A percentile compares a stretch with the other conserved stretches of the same genome.
Conservation (phyloP, 495 filamentous ascomycete species). For the Neurospora sp. region DNA sequence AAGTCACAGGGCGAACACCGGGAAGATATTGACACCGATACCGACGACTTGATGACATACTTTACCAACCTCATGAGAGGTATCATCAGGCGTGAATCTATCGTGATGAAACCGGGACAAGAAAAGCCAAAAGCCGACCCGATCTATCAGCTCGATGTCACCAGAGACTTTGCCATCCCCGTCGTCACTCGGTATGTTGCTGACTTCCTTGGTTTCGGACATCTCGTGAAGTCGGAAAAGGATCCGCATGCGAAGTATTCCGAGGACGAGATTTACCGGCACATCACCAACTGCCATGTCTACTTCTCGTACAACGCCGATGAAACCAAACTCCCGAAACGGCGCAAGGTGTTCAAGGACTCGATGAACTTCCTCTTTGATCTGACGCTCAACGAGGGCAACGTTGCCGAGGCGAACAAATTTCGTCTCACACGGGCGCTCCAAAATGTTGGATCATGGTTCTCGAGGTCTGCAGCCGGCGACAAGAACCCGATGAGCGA, state of each 20-base stretch:
- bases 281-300: conserved; percentile 14
- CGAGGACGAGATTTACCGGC: conserved; percentile 14
- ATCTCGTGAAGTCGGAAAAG: background rate
- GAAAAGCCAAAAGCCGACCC: background rate
- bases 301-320: conserved; percentile 13
- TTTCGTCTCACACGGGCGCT: background rate
- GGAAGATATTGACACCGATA: background rate
- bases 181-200: conserved; percentile 9
- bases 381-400: conserved; percentile 4
- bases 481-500: conserved; percentile 3
- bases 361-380: conserved; percentile 3
- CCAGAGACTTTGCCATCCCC: conserved; percentile 12
- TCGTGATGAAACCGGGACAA: conserved; percentile 3
- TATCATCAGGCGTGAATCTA: conserved; percentile 7
- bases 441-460: background rate
- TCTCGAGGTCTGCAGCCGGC: background rate
- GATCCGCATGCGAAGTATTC: conserved; percentile 1
- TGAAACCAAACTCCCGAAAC: conserved; percentile 8
- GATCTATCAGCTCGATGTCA: conserved; percentile 10
- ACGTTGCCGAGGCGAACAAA: background rate
- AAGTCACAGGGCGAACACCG: background rate
- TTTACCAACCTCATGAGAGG: background rate
- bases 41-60: conserved; percentile 1
- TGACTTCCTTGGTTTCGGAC: conserved; percentile 12
- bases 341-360: conserved; percentile 7